Conservation (phyloP, 768 basidiomycete genomes). For the Rhodosporidiobolus odoratus region DNA sequence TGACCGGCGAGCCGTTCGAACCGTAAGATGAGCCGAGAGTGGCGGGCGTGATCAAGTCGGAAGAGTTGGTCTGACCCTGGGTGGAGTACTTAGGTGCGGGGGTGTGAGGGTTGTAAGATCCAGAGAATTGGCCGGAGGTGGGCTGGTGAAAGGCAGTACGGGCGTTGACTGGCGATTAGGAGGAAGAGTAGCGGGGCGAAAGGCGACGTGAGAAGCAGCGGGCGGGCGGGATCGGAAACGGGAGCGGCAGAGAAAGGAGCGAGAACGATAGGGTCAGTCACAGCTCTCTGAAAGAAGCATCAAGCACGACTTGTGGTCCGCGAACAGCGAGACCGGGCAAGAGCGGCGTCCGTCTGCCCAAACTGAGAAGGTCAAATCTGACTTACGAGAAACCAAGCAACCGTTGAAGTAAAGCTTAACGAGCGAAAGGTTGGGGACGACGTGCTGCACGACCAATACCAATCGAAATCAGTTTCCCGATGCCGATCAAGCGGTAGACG, state of each 20-base stretch:
- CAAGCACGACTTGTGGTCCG: too few species aligned
- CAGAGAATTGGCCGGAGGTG: neutral
- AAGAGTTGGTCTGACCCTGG: neutral
- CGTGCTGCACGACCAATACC: constrained; percentile 5
- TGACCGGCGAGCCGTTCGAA: neutral
- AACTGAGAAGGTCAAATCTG: neutral
- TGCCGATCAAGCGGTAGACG: too few species aligned
- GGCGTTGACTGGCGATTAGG: neutral
- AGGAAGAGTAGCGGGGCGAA: too few species aligned
- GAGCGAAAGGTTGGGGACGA: constrained; percentile 35
- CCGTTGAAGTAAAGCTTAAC: constrained; percentile 48
- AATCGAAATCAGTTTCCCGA: neutral
- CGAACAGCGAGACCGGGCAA: neutral
- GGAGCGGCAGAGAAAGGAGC: too few species aligned
- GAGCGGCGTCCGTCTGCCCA: neutral
- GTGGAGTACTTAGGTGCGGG: neutral
- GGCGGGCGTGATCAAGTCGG: neutral
- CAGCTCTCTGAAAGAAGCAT: too few species aligned
- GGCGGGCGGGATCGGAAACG: too few species aligned
- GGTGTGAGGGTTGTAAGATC: neutral
- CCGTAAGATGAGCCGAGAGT: neutral
- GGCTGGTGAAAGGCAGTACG: neutral
- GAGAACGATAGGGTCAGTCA: too few species aligned
- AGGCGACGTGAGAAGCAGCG: too few species aligned
- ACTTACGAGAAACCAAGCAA: neutral